Conservation (phyloP, 768 basidiomycete species). For the Hypsizygus marmoreus region DNA sequence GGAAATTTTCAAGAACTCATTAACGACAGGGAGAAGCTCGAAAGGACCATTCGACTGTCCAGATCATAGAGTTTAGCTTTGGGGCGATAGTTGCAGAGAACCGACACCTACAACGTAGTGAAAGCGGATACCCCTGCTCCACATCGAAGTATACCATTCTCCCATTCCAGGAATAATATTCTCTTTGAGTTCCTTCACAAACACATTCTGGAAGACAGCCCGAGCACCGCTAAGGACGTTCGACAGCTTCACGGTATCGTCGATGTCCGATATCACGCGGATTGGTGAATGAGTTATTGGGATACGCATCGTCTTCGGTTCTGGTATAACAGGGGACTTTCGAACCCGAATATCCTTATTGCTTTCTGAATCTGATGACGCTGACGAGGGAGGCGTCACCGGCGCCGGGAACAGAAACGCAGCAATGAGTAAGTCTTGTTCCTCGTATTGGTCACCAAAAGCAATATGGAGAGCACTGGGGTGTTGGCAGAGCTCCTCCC, state of each 20-base stretch:
- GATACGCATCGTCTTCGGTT: conserved; percentile 35
- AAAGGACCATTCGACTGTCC: conserved; percentile 81
- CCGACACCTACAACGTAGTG: conserved; percentile 92
- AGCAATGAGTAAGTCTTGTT: conserved; percentile 56
- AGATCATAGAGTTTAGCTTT: background rate
- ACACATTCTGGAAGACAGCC: conserved; percentile 87
- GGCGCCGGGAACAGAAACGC: conserved; percentile 54
- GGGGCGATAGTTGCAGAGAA: conserved; percentile 15
- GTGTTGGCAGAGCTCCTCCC: conserved; percentile 69
- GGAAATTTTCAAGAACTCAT: conserved; percentile 71
- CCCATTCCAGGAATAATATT: conserved; percentile 82
- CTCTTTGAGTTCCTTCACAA: conserved; percentile 82
- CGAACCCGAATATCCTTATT: background rate
- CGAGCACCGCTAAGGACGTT: conserved; percentile 80
- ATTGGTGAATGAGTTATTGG: conserved; percentile 64
- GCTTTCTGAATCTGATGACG: conserved; percentile 8
- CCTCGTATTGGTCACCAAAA: conserved; percentile 51
- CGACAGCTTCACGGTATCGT: conserved; percentile 87
- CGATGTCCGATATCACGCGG: conserved; percentile 89
- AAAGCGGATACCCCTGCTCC: conserved; percentile 71
- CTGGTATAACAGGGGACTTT: background rate
- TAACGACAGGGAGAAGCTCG: conserved; percentile 78
- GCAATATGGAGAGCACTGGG: conserved; percentile 58
- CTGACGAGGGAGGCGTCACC: conserved; percentile 13
- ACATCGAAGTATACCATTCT: conserved; percentile 74